Percentiles rank a stretch among this genome's conserved stretches.
Evolutionary conservation across 2,329 filamentous ascomycete species (phyloP).

Genomic region (Aspergillus neotritici): DNA sequence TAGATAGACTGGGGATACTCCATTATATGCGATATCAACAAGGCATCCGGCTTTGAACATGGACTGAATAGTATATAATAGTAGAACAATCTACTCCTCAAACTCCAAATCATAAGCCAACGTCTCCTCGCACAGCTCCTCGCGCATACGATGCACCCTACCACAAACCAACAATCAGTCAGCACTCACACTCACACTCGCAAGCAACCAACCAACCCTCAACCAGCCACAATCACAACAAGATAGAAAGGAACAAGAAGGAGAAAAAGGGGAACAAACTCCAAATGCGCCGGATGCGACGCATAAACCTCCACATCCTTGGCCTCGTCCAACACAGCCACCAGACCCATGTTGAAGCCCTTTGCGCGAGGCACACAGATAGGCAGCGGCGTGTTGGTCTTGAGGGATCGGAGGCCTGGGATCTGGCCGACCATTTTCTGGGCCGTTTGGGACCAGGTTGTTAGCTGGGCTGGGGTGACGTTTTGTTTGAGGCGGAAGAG

Average conservation of each 20-base stretch:
- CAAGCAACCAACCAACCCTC: not conserved
- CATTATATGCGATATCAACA: too few species aligned
- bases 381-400: constrained; percentile 33
- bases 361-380: constrained; percentile 39
- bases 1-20: too few species aligned
- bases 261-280: constrained; percentile 30
- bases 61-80: too few species aligned
- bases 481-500: constrained; percentile 41
- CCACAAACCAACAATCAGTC: not conserved
- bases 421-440: constrained; percentile 40
- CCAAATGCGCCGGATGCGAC: constrained; percentile 42
- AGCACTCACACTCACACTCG: not conserved
- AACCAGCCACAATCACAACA: not conserved
- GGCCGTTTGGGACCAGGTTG: constrained; percentile 25
- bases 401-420: constrained; percentile 36
- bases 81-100: not conserved
- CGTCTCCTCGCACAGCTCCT: constrained; percentile 39
- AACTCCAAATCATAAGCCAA: constrained; percentile 42
- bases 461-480: constrained; percentile 30
- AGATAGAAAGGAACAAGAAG: constrained; percentile 5
- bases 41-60: too few species aligned
- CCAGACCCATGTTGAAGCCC: constrained; percentile 43
- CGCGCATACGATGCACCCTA: constrained; percentile 37
- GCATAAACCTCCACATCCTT: constrained; percentile 42
- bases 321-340: constrained; percentile 42